phyloP scores from a whole-genome alignment of 257 asterid genomes.

The Datura wrightii region DNA sequence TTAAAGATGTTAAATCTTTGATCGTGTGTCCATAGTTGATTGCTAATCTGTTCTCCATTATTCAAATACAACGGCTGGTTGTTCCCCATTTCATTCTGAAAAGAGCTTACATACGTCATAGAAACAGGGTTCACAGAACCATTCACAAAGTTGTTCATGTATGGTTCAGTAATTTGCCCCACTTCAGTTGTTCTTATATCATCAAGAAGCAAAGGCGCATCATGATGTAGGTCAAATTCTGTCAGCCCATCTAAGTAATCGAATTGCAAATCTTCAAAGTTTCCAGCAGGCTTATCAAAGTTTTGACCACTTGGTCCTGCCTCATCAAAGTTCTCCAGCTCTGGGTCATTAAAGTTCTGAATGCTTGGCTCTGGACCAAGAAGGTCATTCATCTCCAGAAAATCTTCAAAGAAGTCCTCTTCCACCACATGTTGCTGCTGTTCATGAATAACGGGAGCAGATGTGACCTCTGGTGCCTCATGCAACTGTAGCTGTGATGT shows the following conservation, averaged over 20 bases:
- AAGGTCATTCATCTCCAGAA: slow-evolving; percentile 83
- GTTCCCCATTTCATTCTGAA: slow-evolving; percentile 36
- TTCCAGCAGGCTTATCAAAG: slow-evolving; percentile 37
- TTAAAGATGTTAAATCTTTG: slow-evolving; percentile 49
- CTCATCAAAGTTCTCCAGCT: slow-evolving; percentile 15
- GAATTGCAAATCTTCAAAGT: slow-evolving; percentile 45
- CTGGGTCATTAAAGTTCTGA: slow-evolving; percentile 32
- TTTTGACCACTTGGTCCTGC: slow-evolving; percentile 28
- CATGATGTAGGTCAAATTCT: slow-evolving; percentile 67
- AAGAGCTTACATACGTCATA: slow-evolving; percentile 24
- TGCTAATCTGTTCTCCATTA: slow-evolving; percentile 40
- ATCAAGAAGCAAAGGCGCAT: slow-evolving; percentile 47
- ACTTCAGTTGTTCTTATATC: slow-evolving; percentile 48
- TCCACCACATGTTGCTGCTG: slow-evolving; percentile 37
- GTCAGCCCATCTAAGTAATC: slow-evolving; percentile 57
- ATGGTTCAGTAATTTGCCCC: slow-evolving; percentile 45
- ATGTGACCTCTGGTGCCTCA: slow-evolving; percentile 68
- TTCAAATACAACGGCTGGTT: slow-evolving; percentile 48
- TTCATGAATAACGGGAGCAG: slow-evolving; percentile 39
- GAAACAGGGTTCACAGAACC: slow-evolving; percentile 32
- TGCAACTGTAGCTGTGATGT: slow-evolving; percentile 48
- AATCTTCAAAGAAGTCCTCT: slow-evolving; percentile 71
- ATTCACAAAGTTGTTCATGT: slow-evolving; percentile 40
- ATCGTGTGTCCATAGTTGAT: slow-evolving; percentile 57
- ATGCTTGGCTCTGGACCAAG: slow-evolving; percentile 47